phyloP scores from a whole-genome alignment of 352 stramenopile species.

The Globisporangium solare region DNA sequence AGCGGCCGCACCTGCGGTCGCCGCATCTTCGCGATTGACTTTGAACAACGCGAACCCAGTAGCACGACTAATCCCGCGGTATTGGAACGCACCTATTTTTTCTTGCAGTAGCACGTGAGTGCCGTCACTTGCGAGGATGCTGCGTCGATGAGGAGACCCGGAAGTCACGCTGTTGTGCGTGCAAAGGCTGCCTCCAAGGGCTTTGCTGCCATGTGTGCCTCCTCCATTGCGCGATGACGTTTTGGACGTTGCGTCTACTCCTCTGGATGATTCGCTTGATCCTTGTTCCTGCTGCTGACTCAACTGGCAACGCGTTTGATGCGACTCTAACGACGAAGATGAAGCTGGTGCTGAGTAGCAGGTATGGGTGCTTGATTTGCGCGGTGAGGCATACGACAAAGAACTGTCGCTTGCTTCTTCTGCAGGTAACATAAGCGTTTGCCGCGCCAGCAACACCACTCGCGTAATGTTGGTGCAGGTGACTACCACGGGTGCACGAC shows the following conservation, averaged over 20 bases:
- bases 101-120: conserved; percentile 16
- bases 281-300: not conserved
- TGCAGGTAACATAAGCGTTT: not conserved
- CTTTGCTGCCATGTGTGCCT: too few relatives aligned
- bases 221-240: too few relatives aligned
- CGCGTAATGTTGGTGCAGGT: conserved; percentile 16
- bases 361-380: not conserved
- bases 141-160: conserved; percentile 5
- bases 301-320: too few relatives aligned
- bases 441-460: conserved; percentile 3
- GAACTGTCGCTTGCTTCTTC: not conserved
- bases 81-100: conserved; percentile 16
- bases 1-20: not conserved
- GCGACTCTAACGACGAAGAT: not conserved
- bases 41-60: conserved; percentile 12
- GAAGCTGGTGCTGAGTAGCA: not conserved
- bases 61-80: conserved; percentile 5
- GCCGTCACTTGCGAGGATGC: conserved; percentile 15
- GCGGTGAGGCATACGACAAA: too few relatives aligned
- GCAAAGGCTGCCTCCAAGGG: too few relatives aligned
- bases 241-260: too few relatives aligned
- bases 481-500: conserved; percentile 4
- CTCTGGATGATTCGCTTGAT: not conserved
- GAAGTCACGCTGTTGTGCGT: not conserved
- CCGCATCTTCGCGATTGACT: conserved; percentile 5